Conservation (phyloP, 345 rosid species). For the Boechera divaricarpa region DNA sequence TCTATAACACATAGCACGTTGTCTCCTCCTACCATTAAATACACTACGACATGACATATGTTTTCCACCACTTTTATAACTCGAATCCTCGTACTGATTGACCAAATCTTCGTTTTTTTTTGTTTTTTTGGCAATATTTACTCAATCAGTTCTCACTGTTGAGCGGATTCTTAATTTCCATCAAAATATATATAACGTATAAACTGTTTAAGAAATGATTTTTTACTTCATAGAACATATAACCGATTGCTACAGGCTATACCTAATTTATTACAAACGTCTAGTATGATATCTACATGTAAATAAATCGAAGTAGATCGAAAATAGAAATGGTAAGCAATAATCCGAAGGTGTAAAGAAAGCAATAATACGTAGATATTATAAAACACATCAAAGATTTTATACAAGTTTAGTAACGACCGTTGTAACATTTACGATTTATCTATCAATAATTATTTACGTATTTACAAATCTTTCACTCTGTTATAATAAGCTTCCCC, state of each 20-base stretch:
- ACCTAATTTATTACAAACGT: neutral
- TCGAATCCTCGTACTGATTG: neutral
- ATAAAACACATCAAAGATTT: neutral
- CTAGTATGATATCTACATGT: neutral
- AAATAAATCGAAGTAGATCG: neutral
- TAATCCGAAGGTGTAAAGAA: neutral
- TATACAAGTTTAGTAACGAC: neutral
- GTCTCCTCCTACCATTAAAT: neutral
- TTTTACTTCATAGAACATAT: slow-evolving; percentile 4
- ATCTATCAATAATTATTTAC: neutral
- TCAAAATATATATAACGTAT: slow-evolving; percentile 1
- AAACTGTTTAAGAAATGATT: neutral
- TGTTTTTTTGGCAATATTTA: neutral
- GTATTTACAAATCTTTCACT: neutral
- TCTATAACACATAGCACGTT: neutral
- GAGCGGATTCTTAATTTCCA: neutral
- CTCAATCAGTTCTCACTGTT: too few relatives aligned
- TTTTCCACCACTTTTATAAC: neutral
- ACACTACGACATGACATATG: slow-evolving; percentile 6
- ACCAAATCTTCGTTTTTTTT: neutral
- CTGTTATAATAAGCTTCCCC: neutral
- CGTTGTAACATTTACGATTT: neutral
- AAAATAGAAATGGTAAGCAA: neutral
- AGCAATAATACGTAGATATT: neutral
- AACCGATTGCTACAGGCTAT: neutral